Percentiles rank a stretch among this genome's conserved stretches.
These are phyloP conservation scores for Rubia balearica DNA, from an alignment of 305 asterid genomes.

Conservation along the genomic window DNA sequence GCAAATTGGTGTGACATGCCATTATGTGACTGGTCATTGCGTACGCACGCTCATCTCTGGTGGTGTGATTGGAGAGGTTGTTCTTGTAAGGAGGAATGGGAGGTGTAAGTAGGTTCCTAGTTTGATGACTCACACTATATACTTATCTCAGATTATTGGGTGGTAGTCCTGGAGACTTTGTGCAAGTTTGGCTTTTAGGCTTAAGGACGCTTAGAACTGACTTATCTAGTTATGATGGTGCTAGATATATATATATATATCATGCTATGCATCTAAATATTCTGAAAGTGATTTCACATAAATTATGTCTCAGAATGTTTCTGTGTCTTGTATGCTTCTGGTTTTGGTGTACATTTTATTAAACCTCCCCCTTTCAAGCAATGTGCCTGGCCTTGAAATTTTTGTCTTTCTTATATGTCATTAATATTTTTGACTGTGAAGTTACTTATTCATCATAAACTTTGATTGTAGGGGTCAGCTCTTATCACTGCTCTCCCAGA, in stretches of 20 bases:
- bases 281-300: too few relatives aligned
- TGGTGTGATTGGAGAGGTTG: too few relatives aligned
- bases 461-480: constrained; percentile 56
- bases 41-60: too few relatives aligned
- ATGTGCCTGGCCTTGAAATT: not conserved
- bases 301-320: not conserved
- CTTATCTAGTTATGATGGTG: too few relatives aligned
- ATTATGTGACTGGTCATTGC: not conserved
- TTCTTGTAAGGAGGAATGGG: not conserved
- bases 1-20: not conserved
- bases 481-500: constrained; percentile 59
- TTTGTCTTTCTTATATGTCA: constrained; percentile 1
- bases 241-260: not conserved
- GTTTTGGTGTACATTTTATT: not conserved
- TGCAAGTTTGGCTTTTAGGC: not conserved
- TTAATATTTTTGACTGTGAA: not conserved
- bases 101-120: not conserved
- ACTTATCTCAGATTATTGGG: not conserved
- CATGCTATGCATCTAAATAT: not conserved
- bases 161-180: not conserved
- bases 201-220: not conserved
- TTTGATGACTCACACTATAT: not conserved
- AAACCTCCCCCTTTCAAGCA: not conserved
- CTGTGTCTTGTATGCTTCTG: not conserved
- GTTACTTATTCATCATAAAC: not conserved